Evolutionary conservation across 2,329 filamentous ascomycete species (phyloP), one percentile per base, ranked within the genome.

Genomic region (Verticillium nonalfalfae): DNA sequence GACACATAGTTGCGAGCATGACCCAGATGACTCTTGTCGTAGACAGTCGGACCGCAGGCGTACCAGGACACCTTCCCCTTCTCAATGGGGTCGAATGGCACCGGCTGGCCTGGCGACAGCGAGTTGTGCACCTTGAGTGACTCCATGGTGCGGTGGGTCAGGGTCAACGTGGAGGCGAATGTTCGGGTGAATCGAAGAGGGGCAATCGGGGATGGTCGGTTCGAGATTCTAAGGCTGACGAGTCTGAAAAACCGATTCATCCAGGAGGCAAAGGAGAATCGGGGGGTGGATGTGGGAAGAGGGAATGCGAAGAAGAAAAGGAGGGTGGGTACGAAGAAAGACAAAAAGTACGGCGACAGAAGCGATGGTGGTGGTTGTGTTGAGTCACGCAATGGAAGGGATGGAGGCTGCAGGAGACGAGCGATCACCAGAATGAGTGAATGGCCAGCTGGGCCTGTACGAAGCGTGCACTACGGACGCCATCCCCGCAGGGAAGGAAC

Each of bases 1-100:
- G 89, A 91, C 65, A 96, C 90, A 83, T 96, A 96, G 78, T 96
- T 96, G 68, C 91, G 83, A 35, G 91, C 92, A 75, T 96, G 92
- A 35, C 91, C 89, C 56, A 94, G 76, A 78, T 94, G 91, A 64
- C 88, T 85, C 76, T 93, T 89, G 73, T 93, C 90, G 73, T 93
- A 93, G 52, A 90, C 87, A 3, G 92, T 97, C 62, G 92, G 92
- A 18, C 93, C 93, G 78, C 93, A 97, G 67, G 89, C 90, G 75
- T 96, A 96, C 91, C 92, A 96, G 5, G 86, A 87, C 34, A 96
- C 85, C 71, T 89, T 88, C 33, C 86, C 84, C 9, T 82, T 79
- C 70, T 93, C 86, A 57, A 90, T 82, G 14, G 91, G 90, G 54
- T 88, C 78, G 70, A 96, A 95, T 4, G 87, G 84, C 55, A 88